These are phyloP conservation scores for Dactylellina leptospora DNA, from an alignment of 2,329 filamentous ascomycete genomes.

Conservation along the genomic window DNA sequence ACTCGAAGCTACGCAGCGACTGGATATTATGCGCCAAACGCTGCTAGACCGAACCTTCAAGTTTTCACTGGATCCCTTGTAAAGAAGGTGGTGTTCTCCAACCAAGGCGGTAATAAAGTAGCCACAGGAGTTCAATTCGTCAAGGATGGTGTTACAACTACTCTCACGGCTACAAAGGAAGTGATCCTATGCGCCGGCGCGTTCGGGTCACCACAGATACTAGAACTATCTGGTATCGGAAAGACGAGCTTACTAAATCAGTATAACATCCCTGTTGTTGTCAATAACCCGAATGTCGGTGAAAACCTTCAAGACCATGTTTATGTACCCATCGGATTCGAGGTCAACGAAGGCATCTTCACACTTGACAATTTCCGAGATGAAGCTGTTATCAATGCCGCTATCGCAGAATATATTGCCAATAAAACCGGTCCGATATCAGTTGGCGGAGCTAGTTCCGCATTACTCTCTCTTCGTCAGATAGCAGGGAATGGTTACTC, in stretches of 20 bases:
- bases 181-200: constrained; percentile 65
- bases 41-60: constrained; percentile 62
- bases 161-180: constrained; percentile 59
- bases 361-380: constrained; percentile 46
- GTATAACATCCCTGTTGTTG: constrained; percentile 59
- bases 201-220: constrained; percentile 62
- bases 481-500: constrained; percentile 23
- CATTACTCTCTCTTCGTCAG: constrained; percentile 37
- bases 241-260: constrained; percentile 59
- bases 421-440: constrained; percentile 37
- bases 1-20: constrained; percentile 60
- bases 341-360: constrained; percentile 43
- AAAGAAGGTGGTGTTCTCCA: constrained; percentile 63
- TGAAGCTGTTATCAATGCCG: constrained; percentile 20
- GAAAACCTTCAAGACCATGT: constrained; percentile 59
- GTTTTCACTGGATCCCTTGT: constrained; percentile 64
- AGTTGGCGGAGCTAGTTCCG: constrained; percentile 31
- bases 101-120: constrained; percentile 55
- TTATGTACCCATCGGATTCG: constrained; percentile 39
- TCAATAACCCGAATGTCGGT: constrained; percentile 60
- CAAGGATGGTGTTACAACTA: constrained; percentile 58
- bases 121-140: constrained; percentile 63
- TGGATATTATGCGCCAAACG: constrained; percentile 61
- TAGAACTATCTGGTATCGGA: constrained; percentile 64
- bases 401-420: constrained; percentile 28